phyloP scores from a whole-genome alignment of 2,329 filamentous ascomycete species.

The Diaporthe sp. region DNA sequence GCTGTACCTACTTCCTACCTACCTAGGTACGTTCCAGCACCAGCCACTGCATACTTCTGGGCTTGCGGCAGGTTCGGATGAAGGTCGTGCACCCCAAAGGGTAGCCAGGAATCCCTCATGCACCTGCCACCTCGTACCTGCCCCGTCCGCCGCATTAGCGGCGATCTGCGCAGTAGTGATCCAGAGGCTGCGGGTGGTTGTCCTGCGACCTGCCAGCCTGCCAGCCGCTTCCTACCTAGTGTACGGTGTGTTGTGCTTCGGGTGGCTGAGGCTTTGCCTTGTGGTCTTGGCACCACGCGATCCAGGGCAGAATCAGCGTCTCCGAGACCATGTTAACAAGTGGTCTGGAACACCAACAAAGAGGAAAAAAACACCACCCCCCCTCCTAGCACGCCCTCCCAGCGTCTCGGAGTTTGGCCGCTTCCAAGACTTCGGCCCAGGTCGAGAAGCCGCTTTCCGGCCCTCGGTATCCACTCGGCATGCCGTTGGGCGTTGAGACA shows the following conservation, averaged over 20 bases:
- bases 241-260: neutral
- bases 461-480: conserved; percentile 15
- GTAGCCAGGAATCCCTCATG: conserved; percentile 14
- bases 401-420: conserved; percentile 27
- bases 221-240: neutral
- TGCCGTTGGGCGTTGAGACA: neutral
- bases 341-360: neutral
- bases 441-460: conserved; percentile 22
- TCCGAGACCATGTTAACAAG: neutral
- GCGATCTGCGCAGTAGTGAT: conserved; percentile 11
- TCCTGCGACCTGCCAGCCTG: neutral
- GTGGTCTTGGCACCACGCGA: conserved; percentile 20
- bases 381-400: neutral
- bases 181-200: neutral
- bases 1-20: neutral
- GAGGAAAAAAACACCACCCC: neutral
- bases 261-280: neutral
- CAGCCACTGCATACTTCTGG: neutral
- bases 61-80: conserved; percentile 22
- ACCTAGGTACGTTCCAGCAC: neutral
- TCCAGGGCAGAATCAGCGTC: neutral
- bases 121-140: conserved; percentile 24
- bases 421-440: conserved; percentile 12
- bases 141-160: conserved; percentile 23
- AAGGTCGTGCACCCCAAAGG: neutral